Evolutionary conservation across 441 rosid genomes (phyloP).

Genomic region (Populus hybrid): DNA sequence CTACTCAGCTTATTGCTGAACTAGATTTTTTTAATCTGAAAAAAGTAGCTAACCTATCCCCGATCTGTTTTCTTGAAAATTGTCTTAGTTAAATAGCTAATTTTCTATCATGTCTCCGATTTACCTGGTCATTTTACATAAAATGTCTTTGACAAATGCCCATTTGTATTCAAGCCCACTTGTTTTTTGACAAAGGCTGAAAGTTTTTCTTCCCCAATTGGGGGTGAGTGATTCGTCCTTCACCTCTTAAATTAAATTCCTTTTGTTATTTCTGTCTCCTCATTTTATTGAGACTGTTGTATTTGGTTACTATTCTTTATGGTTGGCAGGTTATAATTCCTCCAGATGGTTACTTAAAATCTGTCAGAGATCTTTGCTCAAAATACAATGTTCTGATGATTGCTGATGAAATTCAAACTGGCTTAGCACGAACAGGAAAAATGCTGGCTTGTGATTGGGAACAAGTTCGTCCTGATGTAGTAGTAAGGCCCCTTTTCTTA

Average conservation of each 20-base stretch:
- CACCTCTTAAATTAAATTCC: neutral
- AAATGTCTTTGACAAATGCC: neutral
- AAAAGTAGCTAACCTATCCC: neutral
- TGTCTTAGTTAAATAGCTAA: neutral
- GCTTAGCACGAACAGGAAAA: conserved; percentile 83
- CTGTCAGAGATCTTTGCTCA: conserved; percentile 84
- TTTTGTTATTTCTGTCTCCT: neutral
- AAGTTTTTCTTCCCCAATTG: neutral
- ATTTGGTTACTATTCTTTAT: conserved; percentile 1
- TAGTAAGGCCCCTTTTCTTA: conserved; percentile 45
- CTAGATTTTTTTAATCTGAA: neutral
- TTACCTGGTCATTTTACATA: neutral
- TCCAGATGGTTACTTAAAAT: conserved; percentile 74
- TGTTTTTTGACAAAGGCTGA: no score
- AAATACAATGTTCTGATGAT: conserved; percentile 83
- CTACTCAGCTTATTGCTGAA: neutral
- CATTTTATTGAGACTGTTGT: conserved; percentile 1
- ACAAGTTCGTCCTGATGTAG: conserved; percentile 78
- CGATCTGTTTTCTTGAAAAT: neutral
- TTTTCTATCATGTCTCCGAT: neutral
- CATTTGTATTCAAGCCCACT: neutral
- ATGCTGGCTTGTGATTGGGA: conserved; percentile 98
- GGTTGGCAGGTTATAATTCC: conserved; percentile 72
- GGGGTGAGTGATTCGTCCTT: neutral
- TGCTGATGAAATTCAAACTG: conserved; percentile 95